These are phyloP conservation scores for Tolypocladium ophioglossoides DNA, from an alignment of 2,329 filamentous ascomycete genomes.

Conservation along the genomic window DNA sequence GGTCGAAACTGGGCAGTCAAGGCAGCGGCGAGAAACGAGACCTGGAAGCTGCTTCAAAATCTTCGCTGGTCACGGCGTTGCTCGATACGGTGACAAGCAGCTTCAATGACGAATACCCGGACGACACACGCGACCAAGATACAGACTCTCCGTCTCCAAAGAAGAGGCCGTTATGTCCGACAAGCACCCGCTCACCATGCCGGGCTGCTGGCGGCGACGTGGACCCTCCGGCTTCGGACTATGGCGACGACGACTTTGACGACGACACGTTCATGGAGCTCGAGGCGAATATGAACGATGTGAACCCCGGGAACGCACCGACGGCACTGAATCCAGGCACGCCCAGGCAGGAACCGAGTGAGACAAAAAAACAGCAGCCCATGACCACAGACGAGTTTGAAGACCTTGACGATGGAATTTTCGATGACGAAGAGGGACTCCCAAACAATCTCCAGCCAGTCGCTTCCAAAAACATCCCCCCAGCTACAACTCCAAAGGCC, in stretches of 20 bases:
- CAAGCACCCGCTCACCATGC: constrained; percentile 12
- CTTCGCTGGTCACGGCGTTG: constrained; percentile 49
- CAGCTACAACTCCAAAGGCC: constrained; percentile 3
- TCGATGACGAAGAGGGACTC: constrained; percentile 30
- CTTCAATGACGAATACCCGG: constrained; percentile 31
- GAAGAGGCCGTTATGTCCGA: constrained; percentile 21
- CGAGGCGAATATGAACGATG: constrained; percentile 30
- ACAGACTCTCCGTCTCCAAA: constrained; percentile 33
- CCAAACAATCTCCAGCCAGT: neutral
- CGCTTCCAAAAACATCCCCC: neutral
- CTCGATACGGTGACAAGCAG: constrained; percentile 54
- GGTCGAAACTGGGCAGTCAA: constrained; percentile 26
- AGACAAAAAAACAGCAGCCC: neutral
- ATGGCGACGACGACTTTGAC: constrained; percentile 47
- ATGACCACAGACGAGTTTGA: constrained; percentile 44
- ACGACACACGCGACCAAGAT: constrained; percentile 16
- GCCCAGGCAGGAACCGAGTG: neutral
- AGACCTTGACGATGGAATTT: constrained; percentile 53
- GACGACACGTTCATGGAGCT: constrained; percentile 48
- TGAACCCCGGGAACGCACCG: constrained; percentile 4
- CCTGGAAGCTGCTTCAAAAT: constrained; percentile 41
- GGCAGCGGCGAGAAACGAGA: constrained; percentile 23
- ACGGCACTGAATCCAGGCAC: constrained; percentile 3
- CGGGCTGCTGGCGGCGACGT: constrained; percentile 5
- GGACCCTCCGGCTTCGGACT: constrained; percentile 30